Conservation (phyloP, 2,329 filamentous ascomycete genomes). For the Diatrype stigma region DNA sequence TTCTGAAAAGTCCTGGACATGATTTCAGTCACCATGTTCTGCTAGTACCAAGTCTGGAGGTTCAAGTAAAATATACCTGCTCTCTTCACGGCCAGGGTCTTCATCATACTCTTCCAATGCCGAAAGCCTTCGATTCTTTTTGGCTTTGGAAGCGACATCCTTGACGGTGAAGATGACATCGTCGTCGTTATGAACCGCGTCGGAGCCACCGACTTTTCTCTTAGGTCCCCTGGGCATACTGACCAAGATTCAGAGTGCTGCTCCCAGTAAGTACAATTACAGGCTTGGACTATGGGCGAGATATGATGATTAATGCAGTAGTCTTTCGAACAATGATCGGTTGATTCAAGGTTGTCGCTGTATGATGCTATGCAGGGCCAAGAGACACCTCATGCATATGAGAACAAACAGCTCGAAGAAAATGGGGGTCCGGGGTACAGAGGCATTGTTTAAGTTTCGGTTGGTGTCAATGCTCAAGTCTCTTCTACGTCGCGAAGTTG, state of each 20-base stretch:
- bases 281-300: background rate
- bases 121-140: slow-evolving; percentile 17
- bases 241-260: background rate
- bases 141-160: slow-evolving; percentile 1
- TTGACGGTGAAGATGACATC: slow-evolving; percentile 6
- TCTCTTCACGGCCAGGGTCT: slow-evolving; percentile 21
- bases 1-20: slow-evolving; percentile 19
- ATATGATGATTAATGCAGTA: background rate
- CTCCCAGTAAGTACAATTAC: background rate
- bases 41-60: too few relatives aligned
- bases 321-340: too few relatives aligned
- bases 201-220: slow-evolving; percentile 10
- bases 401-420: too few relatives aligned
- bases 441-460: too few relatives aligned
- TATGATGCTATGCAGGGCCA: too few relatives aligned
- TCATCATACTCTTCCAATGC: slow-evolving; percentile 25
- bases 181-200: background rate
- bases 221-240: slow-evolving; percentile 16
- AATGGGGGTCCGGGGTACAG: too few relatives aligned
- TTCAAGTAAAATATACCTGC: slow-evolving; percentile 9
- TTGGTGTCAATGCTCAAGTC: too few relatives aligned
- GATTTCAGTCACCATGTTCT: background rate
- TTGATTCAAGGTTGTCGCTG: too few relatives aligned
- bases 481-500: too few relatives aligned
- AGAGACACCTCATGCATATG: too few relatives aligned